phyloP scores from a whole-genome alignment of 78 protist species.

The slime mould (Dictyostelium discoideum) region dicty_2.7 NC_007090.3:1860501-1861000 shows the following conservation, averaged over 20 bases:
- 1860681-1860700: not conserved
- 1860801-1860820: not conserved
- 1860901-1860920: not conserved
- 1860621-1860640: constrained; percentile 70
- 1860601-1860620: constrained; percentile 43
- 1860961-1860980: constrained; percentile 47
- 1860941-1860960: constrained; percentile 67
- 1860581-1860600: constrained; percentile 56
- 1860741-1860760: constrained; percentile 60
- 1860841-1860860: constrained; percentile 63
- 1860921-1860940: no score
- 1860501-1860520: not conserved
- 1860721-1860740: constrained; percentile 70
- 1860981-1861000: constrained; percentile 57
- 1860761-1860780: constrained; percentile 18
- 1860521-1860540: constrained; percentile 32
- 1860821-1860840: constrained; percentile 73
- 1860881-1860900: not conserved
- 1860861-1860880: not conserved
- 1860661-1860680: constrained; percentile 16
- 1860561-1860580: constrained; percentile 56
- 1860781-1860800: constrained; percentile 23
- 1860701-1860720: constrained; percentile 46
- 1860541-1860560: constrained; percentile 37
- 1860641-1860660: constrained; percentile 20